Conservation (phyloP, 208 protist genomes). For the Phytomonas sp. region DNA sequence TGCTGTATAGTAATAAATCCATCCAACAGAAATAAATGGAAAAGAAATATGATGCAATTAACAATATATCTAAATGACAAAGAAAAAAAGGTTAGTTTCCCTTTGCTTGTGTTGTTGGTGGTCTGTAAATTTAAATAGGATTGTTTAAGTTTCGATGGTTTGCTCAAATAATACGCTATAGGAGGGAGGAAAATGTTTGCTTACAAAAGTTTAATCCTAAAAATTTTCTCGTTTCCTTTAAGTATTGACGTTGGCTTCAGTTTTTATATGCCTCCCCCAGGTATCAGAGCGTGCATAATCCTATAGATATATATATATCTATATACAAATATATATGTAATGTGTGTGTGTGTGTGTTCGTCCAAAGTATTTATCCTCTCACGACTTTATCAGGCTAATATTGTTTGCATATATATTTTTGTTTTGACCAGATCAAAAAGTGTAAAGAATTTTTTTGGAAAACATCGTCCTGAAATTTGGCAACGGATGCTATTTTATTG, state of each 20-base stretch:
- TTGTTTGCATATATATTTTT: neutral
- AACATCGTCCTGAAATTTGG: neutral
- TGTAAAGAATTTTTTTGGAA: neutral
- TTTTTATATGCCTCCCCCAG: neutral
- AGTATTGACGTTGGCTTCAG: neutral
- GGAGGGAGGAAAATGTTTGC: neutral
- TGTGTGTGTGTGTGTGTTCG: neutral
- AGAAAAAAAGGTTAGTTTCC: too few species aligned
- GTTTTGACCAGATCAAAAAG: neutral
- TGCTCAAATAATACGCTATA: neutral
- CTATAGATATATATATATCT: too few species aligned
- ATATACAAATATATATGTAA: neutral
- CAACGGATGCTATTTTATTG: neutral
- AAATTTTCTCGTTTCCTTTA: neutral
- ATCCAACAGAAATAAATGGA: constrained; percentile 6
- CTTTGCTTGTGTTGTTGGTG: neutral
- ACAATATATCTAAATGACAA: too few species aligned
- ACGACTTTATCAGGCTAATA: neutral
- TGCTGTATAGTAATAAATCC: neutral
- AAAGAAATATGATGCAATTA: neutral
- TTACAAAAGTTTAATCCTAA: neutral
- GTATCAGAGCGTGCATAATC: neutral
- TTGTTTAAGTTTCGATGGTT: neutral
- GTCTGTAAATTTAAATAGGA: neutral
- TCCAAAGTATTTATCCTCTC: neutral